phyloP scores from a whole-genome alignment of 2,329 filamentous ascomycete species.

The Exophiala dermatitidis region DNA sequence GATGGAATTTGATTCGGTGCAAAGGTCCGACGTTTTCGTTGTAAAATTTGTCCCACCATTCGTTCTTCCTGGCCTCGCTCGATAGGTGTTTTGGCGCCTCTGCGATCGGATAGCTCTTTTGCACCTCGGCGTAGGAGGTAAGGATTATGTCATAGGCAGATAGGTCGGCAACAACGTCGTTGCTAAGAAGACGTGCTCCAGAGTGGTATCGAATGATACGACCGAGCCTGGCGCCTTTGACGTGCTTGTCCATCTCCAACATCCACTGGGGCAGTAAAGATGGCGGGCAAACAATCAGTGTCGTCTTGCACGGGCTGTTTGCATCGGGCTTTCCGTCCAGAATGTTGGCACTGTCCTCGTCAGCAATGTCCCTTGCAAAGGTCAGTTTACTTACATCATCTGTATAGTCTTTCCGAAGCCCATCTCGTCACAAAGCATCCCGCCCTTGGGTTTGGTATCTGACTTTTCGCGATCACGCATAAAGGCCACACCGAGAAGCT shows the following conservation, averaged over 20 bases:
- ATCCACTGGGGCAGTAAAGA: slow-evolving; percentile 34
- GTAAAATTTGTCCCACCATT: slow-evolving; percentile 28
- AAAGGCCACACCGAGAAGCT: slow-evolving; percentile 28
- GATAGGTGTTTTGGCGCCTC: slow-evolving; percentile 20
- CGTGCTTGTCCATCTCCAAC: slow-evolving; percentile 31
- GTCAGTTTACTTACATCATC: slow-evolving; percentile 28
- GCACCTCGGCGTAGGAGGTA: slow-evolving; percentile 36
- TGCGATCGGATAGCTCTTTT: slow-evolving; percentile 31
- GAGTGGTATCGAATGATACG: slow-evolving; percentile 28
- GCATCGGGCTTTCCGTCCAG: slow-evolving; percentile 29
- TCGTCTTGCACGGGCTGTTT: slow-evolving; percentile 28
- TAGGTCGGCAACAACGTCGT: slow-evolving; percentile 24
- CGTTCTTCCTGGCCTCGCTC: slow-evolving; percentile 21
- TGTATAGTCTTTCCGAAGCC: slow-evolving; percentile 38
- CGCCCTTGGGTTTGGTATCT: slow-evolving; percentile 29
- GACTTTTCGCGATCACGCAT: slow-evolving; percentile 22
- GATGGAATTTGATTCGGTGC: slow-evolving; percentile 33
- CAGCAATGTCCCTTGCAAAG: neutral
- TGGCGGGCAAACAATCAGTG: slow-evolving; percentile 35
- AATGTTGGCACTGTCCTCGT: slow-evolving; percentile 31
- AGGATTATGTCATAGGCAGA: slow-evolving; percentile 29
- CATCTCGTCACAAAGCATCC: slow-evolving; percentile 38
- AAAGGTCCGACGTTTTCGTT: slow-evolving; percentile 29
- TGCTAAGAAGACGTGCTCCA: slow-evolving; percentile 18
- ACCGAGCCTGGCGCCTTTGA: slow-evolving; percentile 25